A percentile compares a stretch with the other conserved stretches of the same genome.
These are phyloP conservation scores for Leccinum obscurum DNA, from an alignment of 768 basidiomycete genomes.

Conservation along the genomic window DNA sequence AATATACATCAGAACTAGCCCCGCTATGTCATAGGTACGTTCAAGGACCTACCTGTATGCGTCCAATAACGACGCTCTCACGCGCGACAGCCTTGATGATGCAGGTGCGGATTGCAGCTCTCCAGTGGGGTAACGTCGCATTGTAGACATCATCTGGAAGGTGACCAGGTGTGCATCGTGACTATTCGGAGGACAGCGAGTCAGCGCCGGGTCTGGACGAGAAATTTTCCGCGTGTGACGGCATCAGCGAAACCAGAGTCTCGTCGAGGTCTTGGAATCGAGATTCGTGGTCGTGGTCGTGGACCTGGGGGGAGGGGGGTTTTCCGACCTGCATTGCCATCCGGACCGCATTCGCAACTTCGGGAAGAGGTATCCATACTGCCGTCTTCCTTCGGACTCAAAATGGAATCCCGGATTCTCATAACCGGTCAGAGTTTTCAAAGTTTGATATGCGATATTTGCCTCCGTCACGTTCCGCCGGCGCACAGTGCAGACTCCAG, in stretches of 20 bases:
- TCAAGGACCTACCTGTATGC: conserved; percentile 58
- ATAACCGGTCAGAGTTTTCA: no score
- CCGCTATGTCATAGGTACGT: background rate
- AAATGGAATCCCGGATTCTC: no score
- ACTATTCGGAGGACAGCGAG: background rate
- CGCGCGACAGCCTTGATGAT: conserved; percentile 53
- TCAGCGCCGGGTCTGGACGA: conserved; percentile 1
- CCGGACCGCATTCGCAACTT: no score
- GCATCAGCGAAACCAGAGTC: conserved; percentile 3
- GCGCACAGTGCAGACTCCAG: no score
- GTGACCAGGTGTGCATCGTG: conserved; percentile 14
- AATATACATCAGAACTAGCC: background rate
- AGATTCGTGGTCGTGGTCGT: background rate
- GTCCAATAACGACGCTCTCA: conserved; percentile 63
- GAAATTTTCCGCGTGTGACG: background rate
- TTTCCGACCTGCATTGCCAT: no score
- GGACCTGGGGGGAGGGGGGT: background rate
- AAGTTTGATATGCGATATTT: no score
- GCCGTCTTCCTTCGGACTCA: no score
- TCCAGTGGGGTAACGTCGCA: conserved; percentile 61
- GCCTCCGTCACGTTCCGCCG: no score
- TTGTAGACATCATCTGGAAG: conserved; percentile 59
- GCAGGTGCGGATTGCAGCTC: conserved; percentile 54
- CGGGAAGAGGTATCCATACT: no score
- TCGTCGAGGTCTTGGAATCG: background rate